Conservation (phyloP, 805 yeast genomes). For the Grigorovia transvaalensis region DNA sequence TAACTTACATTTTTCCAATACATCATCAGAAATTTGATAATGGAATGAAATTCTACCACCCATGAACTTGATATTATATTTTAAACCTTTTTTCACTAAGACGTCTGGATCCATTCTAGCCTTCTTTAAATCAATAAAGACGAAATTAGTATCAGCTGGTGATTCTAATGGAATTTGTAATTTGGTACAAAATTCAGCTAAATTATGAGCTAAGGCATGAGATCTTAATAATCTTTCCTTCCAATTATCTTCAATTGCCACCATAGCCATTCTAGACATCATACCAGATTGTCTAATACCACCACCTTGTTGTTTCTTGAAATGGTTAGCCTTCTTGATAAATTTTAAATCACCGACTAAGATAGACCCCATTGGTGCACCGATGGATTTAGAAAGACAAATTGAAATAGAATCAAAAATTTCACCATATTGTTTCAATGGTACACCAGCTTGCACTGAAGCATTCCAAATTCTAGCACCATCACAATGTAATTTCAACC, state of each 20-base stretch:
- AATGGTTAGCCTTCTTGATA: constrained; percentile 66
- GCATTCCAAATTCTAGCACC: constrained; percentile 97
- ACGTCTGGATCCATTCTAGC: constrained; percentile 48
- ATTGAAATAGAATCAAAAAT: constrained; percentile 82
- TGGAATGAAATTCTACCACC: constrained; percentile 79
- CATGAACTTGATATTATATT: constrained; percentile 52
- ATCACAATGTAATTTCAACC: constrained; percentile 66
- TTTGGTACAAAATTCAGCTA: constrained; percentile 42
- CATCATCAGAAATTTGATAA: constrained; percentile 47
- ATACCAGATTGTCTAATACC: constrained; percentile 86
- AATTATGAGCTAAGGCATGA: constrained; percentile 40
- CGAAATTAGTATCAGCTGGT: constrained; percentile 82
- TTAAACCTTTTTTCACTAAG: constrained; percentile 43
- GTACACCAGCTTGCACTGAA: constrained; percentile 50
- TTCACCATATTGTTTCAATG: constrained; percentile 59
- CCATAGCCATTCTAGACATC: constrained; percentile 69
- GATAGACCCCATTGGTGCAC: constrained; percentile 89
- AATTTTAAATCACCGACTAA: constrained; percentile 56
- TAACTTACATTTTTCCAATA: constrained; percentile 46
- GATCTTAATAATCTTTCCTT: constrained; percentile 38
- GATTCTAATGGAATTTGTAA: constrained; percentile 49
- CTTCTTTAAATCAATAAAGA: constrained; percentile 52
- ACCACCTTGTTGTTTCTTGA: constrained; percentile 88
- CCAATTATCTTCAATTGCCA: constrained; percentile 67
- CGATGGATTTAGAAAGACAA: constrained; percentile 80